These are phyloP conservation scores for Quercus lobata DNA, from an alignment of 331 rosid species.

Conservation along the genomic window DNA sequence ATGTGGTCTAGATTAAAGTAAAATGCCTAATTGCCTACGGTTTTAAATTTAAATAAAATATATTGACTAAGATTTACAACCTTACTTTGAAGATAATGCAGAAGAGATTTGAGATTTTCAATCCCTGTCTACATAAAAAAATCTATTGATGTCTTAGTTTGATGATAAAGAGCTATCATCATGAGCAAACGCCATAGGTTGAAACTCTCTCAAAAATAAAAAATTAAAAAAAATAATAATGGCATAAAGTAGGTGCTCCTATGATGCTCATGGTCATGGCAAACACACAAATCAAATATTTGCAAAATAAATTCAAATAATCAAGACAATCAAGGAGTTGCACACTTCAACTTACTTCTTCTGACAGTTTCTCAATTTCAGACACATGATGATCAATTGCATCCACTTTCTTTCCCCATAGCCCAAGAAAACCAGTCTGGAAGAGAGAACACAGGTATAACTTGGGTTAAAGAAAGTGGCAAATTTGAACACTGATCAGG, in stretches of 20 bases:
- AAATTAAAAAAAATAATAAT: too few species aligned
- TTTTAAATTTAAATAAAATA: not conserved
- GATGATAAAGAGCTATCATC: too few species aligned
- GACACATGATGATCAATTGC: conserved; percentile 61
- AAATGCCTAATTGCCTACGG: not conserved
- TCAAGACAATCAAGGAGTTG: not conserved
- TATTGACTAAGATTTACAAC: not conserved
- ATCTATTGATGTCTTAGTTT: too few species aligned
- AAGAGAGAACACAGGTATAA: conserved; percentile 1
- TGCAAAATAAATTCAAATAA: not conserved
- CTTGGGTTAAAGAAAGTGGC: conserved; percentile 12
- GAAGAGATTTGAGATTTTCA: too few species aligned
- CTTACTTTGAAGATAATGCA: too few species aligned
- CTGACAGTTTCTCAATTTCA: conserved; percentile 57
- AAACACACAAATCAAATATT: too few species aligned
- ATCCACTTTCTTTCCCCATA: conserved; percentile 68
- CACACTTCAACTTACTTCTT: conserved; percentile 60
- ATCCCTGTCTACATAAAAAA: too few species aligned
- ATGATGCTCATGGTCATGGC: too few species aligned
- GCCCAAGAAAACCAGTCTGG: conserved; percentile 92
- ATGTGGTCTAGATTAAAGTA: not conserved
- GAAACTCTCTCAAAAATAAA: too few species aligned
- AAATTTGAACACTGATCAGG: not conserved
- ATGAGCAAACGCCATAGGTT: too few species aligned
- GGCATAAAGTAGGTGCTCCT: too few species aligned